Evolutionary conservation across 1,284 basidiomycete species (phyloP), one percentile per base, ranked within the genome.

Genomic region (Cystobasidium sp.): DNA sequence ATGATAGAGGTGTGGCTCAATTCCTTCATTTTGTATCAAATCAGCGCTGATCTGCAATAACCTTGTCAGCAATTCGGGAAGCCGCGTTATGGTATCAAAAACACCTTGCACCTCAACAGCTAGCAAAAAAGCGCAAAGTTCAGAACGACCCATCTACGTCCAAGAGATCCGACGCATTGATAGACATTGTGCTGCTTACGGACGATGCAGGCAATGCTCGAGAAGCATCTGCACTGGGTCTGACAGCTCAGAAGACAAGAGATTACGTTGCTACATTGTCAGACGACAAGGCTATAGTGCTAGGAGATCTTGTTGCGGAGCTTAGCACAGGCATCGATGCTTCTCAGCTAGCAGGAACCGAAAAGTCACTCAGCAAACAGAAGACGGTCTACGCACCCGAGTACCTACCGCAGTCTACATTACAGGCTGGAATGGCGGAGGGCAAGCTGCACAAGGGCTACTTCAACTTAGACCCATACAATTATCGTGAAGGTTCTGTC

Each of bases 391-490:
- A 64, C 44, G 74, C 67, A 16, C 65, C 43, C 3, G 80, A 98
- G 91, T 96, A 99, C 82, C 85, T 97, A 10, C 86, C 93, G 0
- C 85, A 87, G 41, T 86, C 89, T 0, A 88, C 88, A 0, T 83
- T 98, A 20, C 83, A 88, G 39, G 92, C 94, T 7, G 96, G 94
- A 1, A 86, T 98, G 68, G 95, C 94, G 82, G 88, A 88, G 9
- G 93, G 93, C 0, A 85, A 90, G 64, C 87, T 95, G 10, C 87
- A 94, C 78, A 92, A 96, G 83, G 97, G 97, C 0, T 90, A 94
- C 81, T 99, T 97, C 85, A 95, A 93, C 80, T 93, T 95, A 5
- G 97, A 93, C 79, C 89, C 90, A 75, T 99, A 93, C 85, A 99
- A 99, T 82, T 99, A 96, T 80, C 86, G 98, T 7, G 94, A 97